These are phyloP conservation scores for Cyclotella kingstonii DNA, from an alignment of 108 stramenopile genomes.

Conservation along the genomic window DNA sequence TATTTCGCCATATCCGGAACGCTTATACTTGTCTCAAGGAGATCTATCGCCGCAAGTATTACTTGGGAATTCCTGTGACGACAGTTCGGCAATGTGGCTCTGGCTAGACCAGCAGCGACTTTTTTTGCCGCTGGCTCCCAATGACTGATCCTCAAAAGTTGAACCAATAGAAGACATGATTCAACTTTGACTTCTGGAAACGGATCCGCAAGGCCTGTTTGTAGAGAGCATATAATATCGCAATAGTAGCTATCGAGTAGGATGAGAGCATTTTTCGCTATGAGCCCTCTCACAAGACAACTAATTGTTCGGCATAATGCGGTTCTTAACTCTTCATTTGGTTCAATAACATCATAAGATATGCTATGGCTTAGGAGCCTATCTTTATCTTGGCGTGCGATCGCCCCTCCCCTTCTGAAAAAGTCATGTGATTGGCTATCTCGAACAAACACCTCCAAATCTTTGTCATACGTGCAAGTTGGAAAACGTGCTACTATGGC, in stretches of 20 bases:
- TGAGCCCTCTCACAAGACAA: slow-evolving; percentile 31
- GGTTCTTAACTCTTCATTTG: slow-evolving; percentile 56
- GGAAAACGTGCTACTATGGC: slow-evolving; percentile 46
- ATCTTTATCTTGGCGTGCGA: slow-evolving; percentile 47
- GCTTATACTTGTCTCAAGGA: slow-evolving; percentile 48
- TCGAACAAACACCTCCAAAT: slow-evolving; percentile 60
- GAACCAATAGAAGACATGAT: slow-evolving; percentile 22
- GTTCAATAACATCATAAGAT: slow-evolving; percentile 38
- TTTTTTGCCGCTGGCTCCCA: slow-evolving; percentile 46
- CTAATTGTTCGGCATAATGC: slow-evolving; percentile 35
- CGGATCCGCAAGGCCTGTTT: slow-evolving; percentile 48
- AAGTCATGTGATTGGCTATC: slow-evolving; percentile 47
- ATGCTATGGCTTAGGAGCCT: slow-evolving; percentile 12
- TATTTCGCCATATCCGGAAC: slow-evolving; percentile 50
- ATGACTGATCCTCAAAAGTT: slow-evolving; percentile 40
- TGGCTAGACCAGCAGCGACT: slow-evolving; percentile 51
- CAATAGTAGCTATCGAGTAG: slow-evolving; percentile 54
- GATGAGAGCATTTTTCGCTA: not conserved
- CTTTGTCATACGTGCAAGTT: slow-evolving; percentile 45
- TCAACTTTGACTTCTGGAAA: slow-evolving; percentile 47
- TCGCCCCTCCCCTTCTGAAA: slow-evolving; percentile 59
- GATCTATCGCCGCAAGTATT: slow-evolving; percentile 37
- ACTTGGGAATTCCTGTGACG: slow-evolving; percentile 56
- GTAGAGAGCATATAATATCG: slow-evolving; percentile 52
- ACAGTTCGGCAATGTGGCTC: slow-evolving; percentile 41